Evolutionary conservation across 805 yeast genomes (phyloP).

Genomic region (Metschnikowia similis): DNA sequence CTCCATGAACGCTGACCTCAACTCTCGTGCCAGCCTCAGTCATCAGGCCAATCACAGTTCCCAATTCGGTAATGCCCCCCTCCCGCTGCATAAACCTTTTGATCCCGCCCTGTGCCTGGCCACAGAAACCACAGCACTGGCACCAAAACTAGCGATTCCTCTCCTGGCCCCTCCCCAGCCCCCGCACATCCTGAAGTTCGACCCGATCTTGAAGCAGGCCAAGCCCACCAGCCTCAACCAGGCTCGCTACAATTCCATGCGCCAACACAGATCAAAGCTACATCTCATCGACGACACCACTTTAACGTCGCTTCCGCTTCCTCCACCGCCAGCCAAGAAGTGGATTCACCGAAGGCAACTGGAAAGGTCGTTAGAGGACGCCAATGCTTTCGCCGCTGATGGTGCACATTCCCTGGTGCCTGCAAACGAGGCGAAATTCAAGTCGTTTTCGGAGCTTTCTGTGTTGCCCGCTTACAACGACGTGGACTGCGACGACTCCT

Average conservation of each 20-base stretch:
- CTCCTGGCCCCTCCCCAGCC: too few relatives aligned
- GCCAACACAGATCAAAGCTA: conserved; percentile 28
- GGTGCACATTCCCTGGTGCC: background rate
- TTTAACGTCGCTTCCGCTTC: conserved; percentile 49
- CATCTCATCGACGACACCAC: conserved; percentile 47
- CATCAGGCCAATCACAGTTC: background rate
- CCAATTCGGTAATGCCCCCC: background rate
- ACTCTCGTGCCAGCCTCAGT: background rate
- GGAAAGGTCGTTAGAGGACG: background rate
- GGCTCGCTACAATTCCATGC: conserved; percentile 18
- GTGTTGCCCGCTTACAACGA: conserved; percentile 1
- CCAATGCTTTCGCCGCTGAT: background rate
- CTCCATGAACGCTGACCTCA: background rate
- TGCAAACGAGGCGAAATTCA: background rate
- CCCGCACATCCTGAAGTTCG: too few relatives aligned
- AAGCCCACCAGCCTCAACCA: background rate
- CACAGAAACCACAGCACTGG: background rate
- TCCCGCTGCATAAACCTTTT: background rate
- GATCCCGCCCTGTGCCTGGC: background rate
- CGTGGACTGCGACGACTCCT: conserved; percentile 11
- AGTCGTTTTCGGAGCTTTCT: background rate
- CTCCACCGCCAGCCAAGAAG: conserved; percentile 40
- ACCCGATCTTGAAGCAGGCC: background rate
- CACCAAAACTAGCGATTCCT: background rate
- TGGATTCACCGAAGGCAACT: conserved; percentile 7